These are phyloP conservation scores for Raphanus hybrid DNA, from an alignment of 441 rosid genomes.

Conservation along the genomic window DNA sequence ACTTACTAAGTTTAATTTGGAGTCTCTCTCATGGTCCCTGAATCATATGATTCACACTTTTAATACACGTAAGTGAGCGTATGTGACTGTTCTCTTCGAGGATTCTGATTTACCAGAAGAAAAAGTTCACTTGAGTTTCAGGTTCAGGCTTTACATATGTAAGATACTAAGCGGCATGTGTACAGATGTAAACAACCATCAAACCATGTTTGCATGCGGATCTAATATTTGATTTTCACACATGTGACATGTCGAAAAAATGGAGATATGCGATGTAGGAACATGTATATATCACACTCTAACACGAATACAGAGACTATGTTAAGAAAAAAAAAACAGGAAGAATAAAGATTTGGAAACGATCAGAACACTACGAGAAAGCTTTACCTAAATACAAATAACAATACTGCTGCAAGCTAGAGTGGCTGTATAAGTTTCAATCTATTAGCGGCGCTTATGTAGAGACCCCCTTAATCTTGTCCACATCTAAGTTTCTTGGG, in stretches of 20 bases:
- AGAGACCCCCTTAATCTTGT: background rate
- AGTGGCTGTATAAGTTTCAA: background rate
- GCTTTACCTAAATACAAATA: slow-evolving; percentile 56
- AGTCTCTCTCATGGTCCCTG: too few relatives aligned
- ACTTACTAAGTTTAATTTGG: too few relatives aligned
- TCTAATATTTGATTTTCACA: background rate
- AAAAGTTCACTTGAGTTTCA: too few relatives aligned
- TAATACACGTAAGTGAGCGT: too few relatives aligned
- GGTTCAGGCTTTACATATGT: too few relatives aligned
- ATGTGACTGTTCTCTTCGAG: too few relatives aligned
- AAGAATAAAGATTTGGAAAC: background rate
- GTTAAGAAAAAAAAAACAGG: background rate
- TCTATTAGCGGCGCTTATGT: slow-evolving; percentile 3
- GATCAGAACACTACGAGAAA: slow-evolving; percentile 21
- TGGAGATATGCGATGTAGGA: background rate
- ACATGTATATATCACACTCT: slow-evolving; percentile 14
- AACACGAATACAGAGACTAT: slow-evolving; percentile 5
- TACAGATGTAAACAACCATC: background rate
- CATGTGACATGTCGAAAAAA: background rate
- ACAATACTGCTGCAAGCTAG: slow-evolving; percentile 13
- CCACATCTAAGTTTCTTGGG: slow-evolving; percentile 1
- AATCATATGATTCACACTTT: too few relatives aligned
- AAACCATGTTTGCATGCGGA: background rate
- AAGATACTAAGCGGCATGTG: too few relatives aligned
- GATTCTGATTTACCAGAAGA: too few relatives aligned